A percentile compares a stretch with the other conserved stretches of the same genome.
phyloP scores from a whole-genome alignment of 164 flowering plant species.

The Saururus chinensis region DNA sequence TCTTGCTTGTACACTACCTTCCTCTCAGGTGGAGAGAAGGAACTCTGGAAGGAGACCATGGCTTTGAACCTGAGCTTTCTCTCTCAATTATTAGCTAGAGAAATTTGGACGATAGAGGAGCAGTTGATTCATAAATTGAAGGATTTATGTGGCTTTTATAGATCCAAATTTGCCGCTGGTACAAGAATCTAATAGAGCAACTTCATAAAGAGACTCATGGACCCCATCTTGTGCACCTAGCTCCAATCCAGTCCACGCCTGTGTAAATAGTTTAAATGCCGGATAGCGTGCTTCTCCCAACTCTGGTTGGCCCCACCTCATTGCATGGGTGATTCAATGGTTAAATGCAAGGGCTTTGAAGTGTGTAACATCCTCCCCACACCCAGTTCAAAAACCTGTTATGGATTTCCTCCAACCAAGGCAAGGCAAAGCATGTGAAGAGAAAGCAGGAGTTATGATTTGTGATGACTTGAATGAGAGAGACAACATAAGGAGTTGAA shows the following conservation, averaged over 20 bases:
- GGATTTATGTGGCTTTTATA: conserved; percentile 22
- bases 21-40: conserved; percentile 15
- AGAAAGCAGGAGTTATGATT: neutral
- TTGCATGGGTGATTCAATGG: no score
- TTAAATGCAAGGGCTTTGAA: neutral
- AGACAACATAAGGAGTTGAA: neutral
- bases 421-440: conserved; percentile 1
- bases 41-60: conserved; percentile 53
- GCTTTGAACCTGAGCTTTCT: neutral
- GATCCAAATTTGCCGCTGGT: conserved; percentile 13
- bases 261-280: neutral
- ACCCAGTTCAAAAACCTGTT: neutral
- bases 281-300: no score
- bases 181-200: conserved; percentile 29
- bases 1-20: conserved; percentile 6
- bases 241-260: neutral
- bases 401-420: no score
- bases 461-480: conserved; percentile 3
- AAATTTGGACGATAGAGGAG: neutral
- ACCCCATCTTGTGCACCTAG: neutral
- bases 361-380: neutral
- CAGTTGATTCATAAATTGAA: conserved; percentile 4
- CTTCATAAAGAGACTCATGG: conserved; percentile 26
- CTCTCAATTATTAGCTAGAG: neutral
- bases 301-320: no score